These are phyloP conservation scores for Umbelopsis sp. DNA, from an alignment of 371 early-diverging fungal genomes.

Conservation along the genomic window DNA sequence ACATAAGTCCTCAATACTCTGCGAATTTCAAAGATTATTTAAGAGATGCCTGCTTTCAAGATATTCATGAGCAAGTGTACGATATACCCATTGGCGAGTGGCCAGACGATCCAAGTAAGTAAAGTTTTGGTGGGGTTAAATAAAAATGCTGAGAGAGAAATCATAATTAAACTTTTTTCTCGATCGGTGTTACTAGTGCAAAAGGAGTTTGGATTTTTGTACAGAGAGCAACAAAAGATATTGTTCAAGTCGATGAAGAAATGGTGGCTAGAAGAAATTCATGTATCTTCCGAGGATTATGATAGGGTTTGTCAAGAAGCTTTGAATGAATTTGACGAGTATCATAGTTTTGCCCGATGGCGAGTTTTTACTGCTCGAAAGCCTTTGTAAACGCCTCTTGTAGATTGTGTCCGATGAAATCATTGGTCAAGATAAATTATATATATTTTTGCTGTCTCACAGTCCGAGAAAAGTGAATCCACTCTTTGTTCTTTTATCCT, in stretches of 20 bases:
- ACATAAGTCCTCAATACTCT: constrained; percentile 22
- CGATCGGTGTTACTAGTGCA: constrained; percentile 27
- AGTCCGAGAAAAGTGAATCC: not conserved
- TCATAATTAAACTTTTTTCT: not conserved
- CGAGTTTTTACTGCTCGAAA: constrained; percentile 35
- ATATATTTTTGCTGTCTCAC: not conserved
- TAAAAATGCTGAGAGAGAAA: too few relatives aligned
- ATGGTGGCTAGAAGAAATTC: constrained; percentile 46
- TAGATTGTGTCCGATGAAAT: not conserved
- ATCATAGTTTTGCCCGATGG: constrained; percentile 30
- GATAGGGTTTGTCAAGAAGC: constrained; percentile 31
- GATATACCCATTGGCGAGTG: constrained; percentile 56
- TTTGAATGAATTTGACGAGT: constrained; percentile 39
- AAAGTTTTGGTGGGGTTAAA: constrained; percentile 10
- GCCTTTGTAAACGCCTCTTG: constrained; percentile 4
- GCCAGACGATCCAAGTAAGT: constrained; percentile 47
- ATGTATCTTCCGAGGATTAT: constrained; percentile 29
- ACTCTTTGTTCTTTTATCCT: not conserved
- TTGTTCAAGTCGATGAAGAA: constrained; percentile 46
- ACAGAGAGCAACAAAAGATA: constrained; percentile 48
- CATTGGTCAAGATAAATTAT: not conserved
- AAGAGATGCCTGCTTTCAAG: constrained; percentile 36
- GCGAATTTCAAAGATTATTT: constrained; percentile 25
- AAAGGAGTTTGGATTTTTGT: constrained; percentile 45
- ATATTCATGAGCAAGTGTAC: constrained; percentile 26